These are phyloP conservation scores for Coemansia sp. DNA, from an alignment of 192 early-diverging fungal species.

Conservation along the genomic window DNA sequence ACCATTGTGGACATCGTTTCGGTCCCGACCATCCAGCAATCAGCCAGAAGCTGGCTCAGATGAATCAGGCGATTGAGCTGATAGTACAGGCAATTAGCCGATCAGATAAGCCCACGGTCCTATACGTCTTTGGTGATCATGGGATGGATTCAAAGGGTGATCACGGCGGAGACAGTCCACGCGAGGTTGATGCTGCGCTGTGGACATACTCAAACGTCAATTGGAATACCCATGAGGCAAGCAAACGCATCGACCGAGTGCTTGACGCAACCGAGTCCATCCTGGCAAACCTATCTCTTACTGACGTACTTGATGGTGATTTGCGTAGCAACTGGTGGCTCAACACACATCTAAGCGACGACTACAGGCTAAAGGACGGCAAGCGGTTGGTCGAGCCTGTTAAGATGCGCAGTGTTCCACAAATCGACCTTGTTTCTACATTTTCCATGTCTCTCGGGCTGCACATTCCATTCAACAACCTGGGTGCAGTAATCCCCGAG, in stretches of 20 bases:
- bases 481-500: constrained; percentile 88
- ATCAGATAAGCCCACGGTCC: constrained; percentile 64
- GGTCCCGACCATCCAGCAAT: constrained; percentile 86
- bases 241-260: constrained; percentile 21
- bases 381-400: constrained; percentile 13
- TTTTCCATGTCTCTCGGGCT: constrained; percentile 74
- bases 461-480: constrained; percentile 91
- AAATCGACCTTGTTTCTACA: constrained; percentile 92
- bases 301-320: constrained; percentile 54
- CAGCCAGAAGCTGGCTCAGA: constrained; percentile 79
- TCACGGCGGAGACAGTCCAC: constrained; percentile 92
- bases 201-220: constrained; percentile 70
- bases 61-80: constrained; percentile 73
- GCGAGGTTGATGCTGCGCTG: constrained; percentile 83
- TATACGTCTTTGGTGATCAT: constrained; percentile 94
- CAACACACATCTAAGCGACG: constrained; percentile 34
- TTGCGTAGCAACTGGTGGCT: constrained; percentile 26
- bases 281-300: constrained; percentile 16
- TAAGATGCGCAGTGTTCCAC: constrained; percentile 65
- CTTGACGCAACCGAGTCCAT: constrained; percentile 8
- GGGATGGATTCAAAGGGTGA: constrained; percentile 96
- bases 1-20: constrained; percentile 93
- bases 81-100: constrained; percentile 63
- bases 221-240: constrained; percentile 48
- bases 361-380: constrained; percentile 20